Evolutionary conservation across 2,329 filamentous ascomycete species (phyloP).

Genomic region (Pseudogymnoascus sp.): DNA sequence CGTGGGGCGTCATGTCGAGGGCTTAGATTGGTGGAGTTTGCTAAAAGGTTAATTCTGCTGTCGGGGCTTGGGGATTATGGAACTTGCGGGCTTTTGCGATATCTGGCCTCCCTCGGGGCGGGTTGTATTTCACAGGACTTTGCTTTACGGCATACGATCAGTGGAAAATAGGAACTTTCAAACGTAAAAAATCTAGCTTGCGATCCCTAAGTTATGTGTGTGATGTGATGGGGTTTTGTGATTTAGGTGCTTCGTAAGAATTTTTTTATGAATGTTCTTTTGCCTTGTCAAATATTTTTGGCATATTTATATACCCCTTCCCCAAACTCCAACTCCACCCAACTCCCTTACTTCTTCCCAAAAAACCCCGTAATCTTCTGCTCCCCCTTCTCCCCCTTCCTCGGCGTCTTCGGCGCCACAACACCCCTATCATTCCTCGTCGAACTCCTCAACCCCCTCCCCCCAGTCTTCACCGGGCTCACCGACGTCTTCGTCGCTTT

Average conservation of each 20-base stretch:
- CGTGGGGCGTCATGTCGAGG: slow-evolving; percentile 95
- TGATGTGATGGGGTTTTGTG: not conserved
- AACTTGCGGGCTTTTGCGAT: slow-evolving; percentile 60
- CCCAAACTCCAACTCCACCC: not conserved
- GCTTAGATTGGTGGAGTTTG: slow-evolving; percentile 46
- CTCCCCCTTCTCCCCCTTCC: slow-evolving; percentile 21
- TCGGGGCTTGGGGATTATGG: slow-evolving; percentile 70
- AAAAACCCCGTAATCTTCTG: slow-evolving; percentile 49
- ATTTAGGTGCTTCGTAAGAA: not conserved
- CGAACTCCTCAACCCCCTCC: slow-evolving; percentile 24
- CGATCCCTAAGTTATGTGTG: not conserved
- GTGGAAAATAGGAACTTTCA: slow-evolving; percentile 5
- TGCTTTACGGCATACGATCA: slow-evolving; percentile 3
- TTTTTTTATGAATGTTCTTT: not conserved
- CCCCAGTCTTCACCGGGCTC: slow-evolving; percentile 19
- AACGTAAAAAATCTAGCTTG: slow-evolving; percentile 8
- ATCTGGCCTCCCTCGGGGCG: not conserved
- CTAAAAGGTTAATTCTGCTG: slow-evolving; percentile 37
- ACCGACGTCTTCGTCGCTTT: slow-evolving; percentile 21
- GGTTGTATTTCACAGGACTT: slow-evolving; percentile 3
- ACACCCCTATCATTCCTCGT: slow-evolving; percentile 24
- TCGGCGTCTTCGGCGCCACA: slow-evolving; percentile 19
- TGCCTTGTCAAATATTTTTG: not conserved
- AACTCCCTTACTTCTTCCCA: slow-evolving; percentile 29
- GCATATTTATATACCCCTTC: not conserved